Base-by-base conservation (phyloP, 2,329 filamentous ascomycete genomes). In the Pyrenophora teres region DNA sequence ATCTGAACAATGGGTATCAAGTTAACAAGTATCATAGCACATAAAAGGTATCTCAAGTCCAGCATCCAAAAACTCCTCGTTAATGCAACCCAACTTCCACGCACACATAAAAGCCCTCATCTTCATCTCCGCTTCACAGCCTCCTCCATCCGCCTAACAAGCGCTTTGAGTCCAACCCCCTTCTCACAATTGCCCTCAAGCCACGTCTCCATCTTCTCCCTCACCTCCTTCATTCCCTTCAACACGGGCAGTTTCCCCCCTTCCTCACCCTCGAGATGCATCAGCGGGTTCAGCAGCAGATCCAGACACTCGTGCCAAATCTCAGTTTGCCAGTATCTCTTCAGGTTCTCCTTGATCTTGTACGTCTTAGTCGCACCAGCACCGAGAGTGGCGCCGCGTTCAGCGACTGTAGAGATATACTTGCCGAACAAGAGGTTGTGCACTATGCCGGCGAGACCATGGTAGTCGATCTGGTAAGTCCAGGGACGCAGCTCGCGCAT, bases 381-480 rank as follows among this genome's bases (percentile, higher is more conserved):
- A n/a, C 83, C 83, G 2, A 87, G 74, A 1, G 80, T 81, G 13
- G 80, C 81, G 13, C 69, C 68, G 33, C 74, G 72, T 49, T 77
- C 77, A 4, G 69, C 78, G 1, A 81, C 71, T 0, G 91, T 95
- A 70, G 96, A 90, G 65, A 99, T 94, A 75, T 97, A 97, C 68
- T 90, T 92, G 8, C 94, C 93, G 70, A 97, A 99, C 3, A 99
- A 83, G 63, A 99, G 83, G 37, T 86, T 88, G 75, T 99, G 92
- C 4, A 97, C 80, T 19, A 90, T 89, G 4, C 91, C 92, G 0
- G 94, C 94, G 0, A 97, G 81, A 10, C 94, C 94, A 73, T 96
- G 90, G 66, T 97, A 95, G 77, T 99, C 94, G 61, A 97, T 90
- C 73, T 99, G 94, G 79, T 92, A 97, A 1, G 93, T 97, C 94